Base-by-base conservation (phyloP, 208 protist genomes). In the Tritrichomonas foetus region DNA sequence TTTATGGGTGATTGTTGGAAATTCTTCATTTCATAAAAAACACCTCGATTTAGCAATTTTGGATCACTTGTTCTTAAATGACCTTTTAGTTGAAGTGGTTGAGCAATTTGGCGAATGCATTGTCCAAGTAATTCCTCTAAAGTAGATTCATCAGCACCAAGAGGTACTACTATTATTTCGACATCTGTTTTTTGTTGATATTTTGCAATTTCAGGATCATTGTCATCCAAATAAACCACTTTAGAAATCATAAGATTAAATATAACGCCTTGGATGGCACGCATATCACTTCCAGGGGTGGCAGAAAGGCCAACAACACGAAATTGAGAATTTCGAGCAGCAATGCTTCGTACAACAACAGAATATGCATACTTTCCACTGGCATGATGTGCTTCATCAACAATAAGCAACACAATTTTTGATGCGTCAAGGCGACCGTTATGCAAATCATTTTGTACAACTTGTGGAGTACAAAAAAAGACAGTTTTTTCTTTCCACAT, bases 391-490 rank as follows among this genome's bases (percentile, higher is more conserved):
- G 95, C 95, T 93, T 96, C 94, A 93, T 95, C 95, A 9, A 95
- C 33, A 16, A 96, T 69, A 11, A 96, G 33, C 36, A 94, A 93
- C 3, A 95, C 80, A 47, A 94, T 78, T 80, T 94, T 74, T 11
- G 27, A 36, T 9, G 66, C 39, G 82, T 80, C 39, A 0, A 94
- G 41, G 3, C 80, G 22, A 0, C 27, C 30, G 57, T 66, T 57
- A 41, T 95, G 13, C 14, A 96, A 61, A 93, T 96, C 95, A 82
- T 95, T 95, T 66, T 93, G 2, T 11, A 95, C 27, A 11, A 74
- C 94, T 92, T 96, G 95, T n/a, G 95, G 94, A 30, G 95, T 95
- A 47, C 80, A 69, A 94, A 96, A 96, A 92, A 96, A 89, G 25
- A 94, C 33, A 20, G 80, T 47, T n/a, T 93, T 57, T 9, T 53